Evolutionary conservation across 352 stramenopile genomes (phyloP).

Genomic region (Globisporangium yorkense): DNA sequence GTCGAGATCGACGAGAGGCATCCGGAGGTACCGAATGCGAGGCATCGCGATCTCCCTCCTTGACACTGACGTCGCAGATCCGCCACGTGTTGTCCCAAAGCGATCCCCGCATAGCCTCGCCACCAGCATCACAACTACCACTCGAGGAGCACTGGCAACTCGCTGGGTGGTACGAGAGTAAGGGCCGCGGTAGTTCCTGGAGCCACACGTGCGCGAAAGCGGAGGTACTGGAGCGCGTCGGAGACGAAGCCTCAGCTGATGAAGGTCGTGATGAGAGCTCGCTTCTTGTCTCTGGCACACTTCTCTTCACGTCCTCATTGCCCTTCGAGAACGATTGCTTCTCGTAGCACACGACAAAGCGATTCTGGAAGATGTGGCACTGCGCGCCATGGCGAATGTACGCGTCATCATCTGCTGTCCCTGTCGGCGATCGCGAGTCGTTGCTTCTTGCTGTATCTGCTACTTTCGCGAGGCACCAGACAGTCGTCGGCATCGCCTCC

Average conservation of each 20-base stretch:
- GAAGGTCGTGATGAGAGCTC: not conserved
- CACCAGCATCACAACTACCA: not conserved
- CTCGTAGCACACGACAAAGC: constrained; percentile 20
- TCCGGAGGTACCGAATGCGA: not conserved
- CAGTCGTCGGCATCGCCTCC: constrained; percentile 11
- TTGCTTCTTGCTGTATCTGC: not conserved
- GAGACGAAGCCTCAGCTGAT: not conserved
- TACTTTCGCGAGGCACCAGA: constrained; percentile 14
- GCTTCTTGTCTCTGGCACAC: not conserved
- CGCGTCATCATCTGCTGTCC: not conserved
- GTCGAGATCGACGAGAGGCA: not conserved
- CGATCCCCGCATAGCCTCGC: not conserved
- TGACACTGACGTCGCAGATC: constrained; percentile 12
- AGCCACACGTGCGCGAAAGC: constrained; percentile 12
- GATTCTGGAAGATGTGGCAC: constrained; percentile 18
- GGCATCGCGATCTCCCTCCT: not conserved
- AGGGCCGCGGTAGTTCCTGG: not conserved
- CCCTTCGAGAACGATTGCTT: not conserved
- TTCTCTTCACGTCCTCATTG: not conserved
- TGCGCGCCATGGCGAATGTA: constrained; percentile 11
- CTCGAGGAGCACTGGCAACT: constrained; percentile 1
- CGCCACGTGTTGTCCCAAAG: constrained; percentile 15
- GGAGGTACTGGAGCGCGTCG: not conserved
- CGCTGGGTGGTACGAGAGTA: constrained; percentile 3
- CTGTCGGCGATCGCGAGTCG: too few relatives aligned